Evolutionary conservation across 1,139 yeast species (phyloP), one percentile per base, ranked within the genome.

Genomic region (Geotrichum phurueaensis): DNA sequence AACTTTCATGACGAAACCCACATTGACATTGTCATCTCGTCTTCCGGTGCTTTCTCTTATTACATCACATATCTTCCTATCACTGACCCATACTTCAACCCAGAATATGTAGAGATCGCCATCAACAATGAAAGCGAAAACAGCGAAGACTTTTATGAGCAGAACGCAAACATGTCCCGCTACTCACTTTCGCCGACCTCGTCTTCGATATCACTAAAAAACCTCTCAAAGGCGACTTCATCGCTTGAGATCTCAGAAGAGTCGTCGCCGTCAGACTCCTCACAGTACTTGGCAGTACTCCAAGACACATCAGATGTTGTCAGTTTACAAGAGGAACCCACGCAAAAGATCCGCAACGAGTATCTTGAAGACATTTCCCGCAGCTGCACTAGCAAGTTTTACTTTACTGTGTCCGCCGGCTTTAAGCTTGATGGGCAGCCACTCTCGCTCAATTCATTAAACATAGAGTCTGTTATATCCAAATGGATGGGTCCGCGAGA

Each of bases 371-470:
- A 51, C 31, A 23, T 51, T 25, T 48, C 56, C 15, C 56, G 64
- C 36, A 59, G 57, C 64, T 52, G 68, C 62, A 84, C 95, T 1
- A 76, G 83, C 33, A 79, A 82, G 68, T 84, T 77, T 73, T 87
- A 89, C 74, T 89, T 92, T 73, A 86, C 84, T 51, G 96, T 88
- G 6, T 91, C 94, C 1, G 96, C 97, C 3, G 83, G 85, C 29
- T 79, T 94, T 63, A 75, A 77, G 53, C 76, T 89, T 62, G 79
- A 82, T 58, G 84, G 78, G 50, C 72, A 79, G 36, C 84, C 80
- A 66, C 69, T 92, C 25, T 86, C 94, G 0, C 81, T 92, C 69
- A 89, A 92, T 69, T 81, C 92, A n/a, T 80, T 94, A 66, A 86
- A 89, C 59, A 79, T 94, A 70, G 95, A 92, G 73, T 84, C 96